Evolutionary conservation across 139 green algal genomes (phyloP).

Genomic region (Cymbomonas tetramitiformis): DNA sequence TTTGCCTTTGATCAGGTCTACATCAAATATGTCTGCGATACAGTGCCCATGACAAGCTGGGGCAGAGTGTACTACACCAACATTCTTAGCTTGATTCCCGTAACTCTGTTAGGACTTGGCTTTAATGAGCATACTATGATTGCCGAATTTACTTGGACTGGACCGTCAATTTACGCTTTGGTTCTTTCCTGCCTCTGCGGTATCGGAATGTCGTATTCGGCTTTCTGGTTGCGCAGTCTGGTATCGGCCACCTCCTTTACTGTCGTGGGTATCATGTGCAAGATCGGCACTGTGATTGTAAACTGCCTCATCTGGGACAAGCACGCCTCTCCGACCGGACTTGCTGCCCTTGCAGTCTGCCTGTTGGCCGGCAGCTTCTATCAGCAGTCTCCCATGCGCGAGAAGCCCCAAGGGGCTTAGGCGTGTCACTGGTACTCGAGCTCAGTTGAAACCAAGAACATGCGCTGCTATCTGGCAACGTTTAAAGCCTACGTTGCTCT

Average conservation of each 20-base stretch:
- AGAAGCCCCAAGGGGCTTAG: no score
- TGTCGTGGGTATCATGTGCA: constrained; percentile 71
- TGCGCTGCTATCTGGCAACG: no score
- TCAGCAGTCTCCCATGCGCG: constrained; percentile 34
- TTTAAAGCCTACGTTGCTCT: no score
- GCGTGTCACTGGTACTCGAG: no score
- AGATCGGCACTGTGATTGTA: constrained; percentile 53
- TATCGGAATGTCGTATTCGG: constrained; percentile 44
- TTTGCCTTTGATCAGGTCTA: constrained; percentile 52
- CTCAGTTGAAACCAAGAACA: no score
- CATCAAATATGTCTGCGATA: constrained; percentile 58
- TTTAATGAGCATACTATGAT: constrained; percentile 4
- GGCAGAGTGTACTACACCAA: constrained; percentile 52
- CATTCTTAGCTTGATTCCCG: constrained; percentile 20
- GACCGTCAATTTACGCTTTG: constrained; percentile 25
- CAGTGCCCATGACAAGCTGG: constrained; percentile 54
- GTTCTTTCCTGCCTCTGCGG: constrained; percentile 51
- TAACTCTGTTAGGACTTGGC: constrained; percentile 12
- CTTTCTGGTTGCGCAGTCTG: constrained; percentile 45
- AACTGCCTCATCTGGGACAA: constrained; percentile 58
- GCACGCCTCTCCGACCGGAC: constrained; percentile 33
- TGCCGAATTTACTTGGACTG: constrained; percentile 13
- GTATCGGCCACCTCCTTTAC: constrained; percentile 62
- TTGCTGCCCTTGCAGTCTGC: constrained; percentile 32
- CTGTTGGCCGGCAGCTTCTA: constrained; percentile 29